phyloP scores from a whole-genome alignment of 2,329 filamentous ascomycete genomes.

The Penicillium polonicum region DNA sequence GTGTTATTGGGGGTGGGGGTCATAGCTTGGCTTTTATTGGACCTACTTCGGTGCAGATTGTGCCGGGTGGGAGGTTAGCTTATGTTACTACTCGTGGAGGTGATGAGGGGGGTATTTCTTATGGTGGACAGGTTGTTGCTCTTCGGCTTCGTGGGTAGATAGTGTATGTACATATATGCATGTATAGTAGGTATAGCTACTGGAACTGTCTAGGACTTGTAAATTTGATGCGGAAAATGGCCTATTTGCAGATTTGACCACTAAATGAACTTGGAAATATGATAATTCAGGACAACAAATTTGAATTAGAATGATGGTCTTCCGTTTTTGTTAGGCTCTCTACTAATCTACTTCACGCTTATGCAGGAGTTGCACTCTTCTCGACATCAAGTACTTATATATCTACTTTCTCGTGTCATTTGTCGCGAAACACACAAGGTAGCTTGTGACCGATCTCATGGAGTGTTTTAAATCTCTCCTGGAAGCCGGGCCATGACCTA shows the following conservation, averaged over 20 bases:
- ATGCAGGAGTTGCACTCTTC: neutral
- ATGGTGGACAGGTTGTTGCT: constrained; percentile 10
- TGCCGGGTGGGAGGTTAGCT: neutral
- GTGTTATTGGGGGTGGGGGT: too few species aligned
- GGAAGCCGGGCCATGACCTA: too few species aligned
- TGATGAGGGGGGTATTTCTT: neutral
- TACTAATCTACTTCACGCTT: neutral
- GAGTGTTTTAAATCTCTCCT: too few species aligned
- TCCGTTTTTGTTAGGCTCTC: neutral
- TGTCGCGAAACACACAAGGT: too few species aligned
- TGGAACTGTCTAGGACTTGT: neutral
- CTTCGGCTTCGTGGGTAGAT: neutral
- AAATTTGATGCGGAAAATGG: neutral
- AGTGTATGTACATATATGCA: neutral
- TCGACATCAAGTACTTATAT: neutral
- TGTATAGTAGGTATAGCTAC: neutral
- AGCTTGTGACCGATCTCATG: too few species aligned
- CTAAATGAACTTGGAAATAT: too few species aligned
- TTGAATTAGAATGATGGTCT: neutral
- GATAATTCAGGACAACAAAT: too few species aligned
- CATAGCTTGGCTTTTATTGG: neutral
- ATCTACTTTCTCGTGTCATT: neutral
- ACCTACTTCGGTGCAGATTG: constrained; percentile 9
- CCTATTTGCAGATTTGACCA: neutral
- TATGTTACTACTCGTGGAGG: constrained; percentile 10